These are phyloP conservation scores for Fagopyrum homotropicum DNA, from an alignment of 148 eudicot species.

Conservation along the genomic window DNA sequence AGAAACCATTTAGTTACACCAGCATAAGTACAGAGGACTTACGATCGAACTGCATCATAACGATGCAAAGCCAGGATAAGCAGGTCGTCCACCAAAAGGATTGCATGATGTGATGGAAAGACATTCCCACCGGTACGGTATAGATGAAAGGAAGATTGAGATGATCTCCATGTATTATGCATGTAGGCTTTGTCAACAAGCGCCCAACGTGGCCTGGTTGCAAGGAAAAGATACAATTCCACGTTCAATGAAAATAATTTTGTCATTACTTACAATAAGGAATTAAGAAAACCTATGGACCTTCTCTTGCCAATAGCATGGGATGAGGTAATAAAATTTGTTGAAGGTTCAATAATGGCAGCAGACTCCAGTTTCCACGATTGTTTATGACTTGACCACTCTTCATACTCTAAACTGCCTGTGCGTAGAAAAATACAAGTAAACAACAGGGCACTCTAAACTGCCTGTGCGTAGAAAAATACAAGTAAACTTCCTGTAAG, in stretches of 20 bases:
- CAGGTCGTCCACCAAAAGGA: slow-evolving; percentile 73
- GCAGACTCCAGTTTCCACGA: slow-evolving; percentile 94
- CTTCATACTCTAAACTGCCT: slow-evolving; percentile 93
- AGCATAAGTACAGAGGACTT: slow-evolving; percentile 28
- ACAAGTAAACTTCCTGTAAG: neutral
- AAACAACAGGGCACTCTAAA: slow-evolving; percentile 29
- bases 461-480: slow-evolving; percentile 47
- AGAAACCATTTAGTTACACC: neutral
- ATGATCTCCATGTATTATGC: slow-evolving; percentile 94
- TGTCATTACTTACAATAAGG: neutral
- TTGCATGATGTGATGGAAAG: slow-evolving; percentile 58
- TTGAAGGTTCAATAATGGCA: slow-evolving; percentile 83
- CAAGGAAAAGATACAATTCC: neutral
- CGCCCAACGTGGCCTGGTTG: slow-evolving; percentile 90
- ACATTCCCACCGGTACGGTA: slow-evolving; percentile 57
- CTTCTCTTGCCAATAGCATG: slow-evolving; percentile 79
- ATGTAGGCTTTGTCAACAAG: slow-evolving; percentile 86
- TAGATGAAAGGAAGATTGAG: slow-evolving; percentile 88
- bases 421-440: slow-evolving; percentile 15
- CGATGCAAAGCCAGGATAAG: slow-evolving; percentile 72
- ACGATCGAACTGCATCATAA: slow-evolving; percentile 93
- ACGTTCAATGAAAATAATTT: neutral
- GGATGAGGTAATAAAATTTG: slow-evolving; percentile 67
- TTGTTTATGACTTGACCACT: slow-evolving; percentile 95
- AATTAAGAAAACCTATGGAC: slow-evolving; percentile 16